These are phyloP conservation scores for Phytophthora litchii DNA, from an alignment of 352 stramenopile species.

Conservation along the genomic window DNA sequence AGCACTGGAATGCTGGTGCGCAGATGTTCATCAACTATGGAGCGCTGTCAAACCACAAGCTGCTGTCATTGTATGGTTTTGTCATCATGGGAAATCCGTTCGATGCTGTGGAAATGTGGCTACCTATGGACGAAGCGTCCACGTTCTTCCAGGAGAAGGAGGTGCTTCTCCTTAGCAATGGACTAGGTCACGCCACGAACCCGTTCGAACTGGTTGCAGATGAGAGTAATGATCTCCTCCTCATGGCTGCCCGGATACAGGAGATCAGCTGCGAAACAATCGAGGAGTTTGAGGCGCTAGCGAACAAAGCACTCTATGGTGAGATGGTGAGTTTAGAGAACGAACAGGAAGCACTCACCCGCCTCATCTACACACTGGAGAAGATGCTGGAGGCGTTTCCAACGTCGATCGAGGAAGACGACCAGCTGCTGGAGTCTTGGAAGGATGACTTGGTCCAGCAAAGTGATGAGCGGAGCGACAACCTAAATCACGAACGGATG, in stretches of 20 bases:
- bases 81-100: constrained; percentile 70
- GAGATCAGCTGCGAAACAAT: constrained; percentile 56
- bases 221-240: constrained; percentile 68
- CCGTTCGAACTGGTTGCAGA: constrained; percentile 70
- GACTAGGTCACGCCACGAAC: constrained; percentile 62
- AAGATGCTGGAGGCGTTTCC: constrained; percentile 61
- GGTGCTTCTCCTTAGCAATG: constrained; percentile 46
- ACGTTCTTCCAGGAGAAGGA: constrained; percentile 59
- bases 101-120: constrained; percentile 76
- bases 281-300: constrained; percentile 42
- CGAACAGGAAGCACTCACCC: constrained; percentile 53
- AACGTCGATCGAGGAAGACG: constrained; percentile 49
- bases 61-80: constrained; percentile 83
- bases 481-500: constrained; percentile 58
- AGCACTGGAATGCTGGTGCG: constrained; percentile 71
- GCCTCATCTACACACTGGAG: constrained; percentile 69
- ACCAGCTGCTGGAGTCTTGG: constrained; percentile 40
- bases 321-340: constrained; percentile 63
- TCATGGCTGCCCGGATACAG: constrained; percentile 70
- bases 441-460: constrained; percentile 26
- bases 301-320: constrained; percentile 53
- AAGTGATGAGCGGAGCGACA: constrained; percentile 26
- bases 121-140: constrained; percentile 62
- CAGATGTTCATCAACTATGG: constrained; percentile 88
- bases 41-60: constrained; percentile 81